Evolutionary conservation across 208 protist genomes (phyloP).

Genomic region (Acanthamoeba triangularis): DNA sequence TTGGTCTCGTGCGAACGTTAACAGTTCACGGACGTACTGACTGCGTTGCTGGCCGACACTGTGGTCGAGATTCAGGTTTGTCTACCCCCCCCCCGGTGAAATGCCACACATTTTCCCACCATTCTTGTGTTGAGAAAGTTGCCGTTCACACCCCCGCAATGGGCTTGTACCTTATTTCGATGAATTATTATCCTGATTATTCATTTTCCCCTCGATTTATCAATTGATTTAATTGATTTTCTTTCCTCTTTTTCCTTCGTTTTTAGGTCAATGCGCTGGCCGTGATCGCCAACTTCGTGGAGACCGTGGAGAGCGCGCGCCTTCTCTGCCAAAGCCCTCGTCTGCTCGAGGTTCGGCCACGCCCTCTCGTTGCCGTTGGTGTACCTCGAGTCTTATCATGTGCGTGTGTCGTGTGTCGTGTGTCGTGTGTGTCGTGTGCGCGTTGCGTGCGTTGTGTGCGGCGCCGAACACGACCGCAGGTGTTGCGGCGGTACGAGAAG

Average conservation of each 20-base stretch:
- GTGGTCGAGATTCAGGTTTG: conserved; percentile 69
- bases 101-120: not conserved
- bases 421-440: not conserved
- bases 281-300: conserved; percentile 77
- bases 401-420: not conserved
- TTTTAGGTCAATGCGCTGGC: conserved; percentile 65
- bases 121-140: not conserved
- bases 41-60: conserved; percentile 41
- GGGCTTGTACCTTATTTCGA: too few relatives aligned
- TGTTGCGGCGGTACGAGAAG: conserved; percentile 31
- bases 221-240: not conserved
- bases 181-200: too few relatives aligned
- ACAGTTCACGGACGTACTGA: conserved; percentile 45
- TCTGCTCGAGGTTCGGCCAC: conserved; percentile 27
- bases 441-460: too few relatives aligned
- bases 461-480: too few relatives aligned
- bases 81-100: not conserved
- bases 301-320: conserved; percentile 48
- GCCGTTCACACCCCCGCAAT: too few relatives aligned
- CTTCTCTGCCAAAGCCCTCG: conserved; percentile 31
- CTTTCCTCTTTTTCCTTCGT: not conserved
- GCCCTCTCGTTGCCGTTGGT: not conserved
- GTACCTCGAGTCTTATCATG: not conserved
- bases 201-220: not conserved
- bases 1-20: too few relatives aligned